A percentile compares a stretch with the other conserved stretches of the same genome.
phyloP scores from a whole-genome alignment of 352 stramenopile species.

The Phytophthora colocasiae region DNA sequence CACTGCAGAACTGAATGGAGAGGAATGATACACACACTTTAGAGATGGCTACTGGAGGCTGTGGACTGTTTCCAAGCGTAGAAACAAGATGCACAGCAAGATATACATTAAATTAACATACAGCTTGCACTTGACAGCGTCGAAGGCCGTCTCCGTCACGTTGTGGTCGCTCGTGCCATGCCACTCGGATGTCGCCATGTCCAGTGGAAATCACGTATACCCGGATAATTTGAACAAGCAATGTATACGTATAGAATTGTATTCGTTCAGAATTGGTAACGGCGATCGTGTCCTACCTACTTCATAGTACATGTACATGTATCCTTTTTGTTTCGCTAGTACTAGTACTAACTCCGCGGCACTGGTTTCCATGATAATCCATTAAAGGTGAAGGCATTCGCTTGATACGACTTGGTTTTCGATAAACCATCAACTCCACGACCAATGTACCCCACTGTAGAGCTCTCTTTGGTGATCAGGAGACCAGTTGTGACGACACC shows the following conservation, averaged over 20 bases:
- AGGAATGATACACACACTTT: conserved; percentile 31
- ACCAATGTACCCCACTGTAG: conserved; percentile 6
- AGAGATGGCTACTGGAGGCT: conserved; percentile 12
- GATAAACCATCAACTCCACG: conserved; percentile 3
- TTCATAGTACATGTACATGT: no score
- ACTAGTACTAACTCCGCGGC: no score
- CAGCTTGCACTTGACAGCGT: conserved; percentile 83
- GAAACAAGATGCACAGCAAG: conserved; percentile 3
- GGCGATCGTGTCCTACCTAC: no score
- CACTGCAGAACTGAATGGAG: conserved; percentile 56
- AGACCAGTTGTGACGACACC: conserved; percentile 30
- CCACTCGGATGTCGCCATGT: conserved; percentile 30
- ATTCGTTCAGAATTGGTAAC: no score
- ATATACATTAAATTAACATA: conserved; percentile 30
- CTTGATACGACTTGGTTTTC: conserved; percentile 3
- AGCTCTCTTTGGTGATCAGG: conserved; percentile 33
- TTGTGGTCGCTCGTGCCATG: conserved; percentile 76
- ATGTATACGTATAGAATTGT: background rate
- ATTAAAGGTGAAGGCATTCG: conserved; percentile 1
- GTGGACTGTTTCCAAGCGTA: background rate
- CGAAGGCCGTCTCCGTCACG: conserved; percentile 79
- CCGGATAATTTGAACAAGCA: background rate
- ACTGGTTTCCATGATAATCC: background rate
- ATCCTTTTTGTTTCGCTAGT: no score
- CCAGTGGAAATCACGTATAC: conserved; percentile 8